These are phyloP conservation scores for Aurantiochytrium sp. DNA, from an alignment of 108 stramenopile genomes.

Conservation along the genomic window DNA sequence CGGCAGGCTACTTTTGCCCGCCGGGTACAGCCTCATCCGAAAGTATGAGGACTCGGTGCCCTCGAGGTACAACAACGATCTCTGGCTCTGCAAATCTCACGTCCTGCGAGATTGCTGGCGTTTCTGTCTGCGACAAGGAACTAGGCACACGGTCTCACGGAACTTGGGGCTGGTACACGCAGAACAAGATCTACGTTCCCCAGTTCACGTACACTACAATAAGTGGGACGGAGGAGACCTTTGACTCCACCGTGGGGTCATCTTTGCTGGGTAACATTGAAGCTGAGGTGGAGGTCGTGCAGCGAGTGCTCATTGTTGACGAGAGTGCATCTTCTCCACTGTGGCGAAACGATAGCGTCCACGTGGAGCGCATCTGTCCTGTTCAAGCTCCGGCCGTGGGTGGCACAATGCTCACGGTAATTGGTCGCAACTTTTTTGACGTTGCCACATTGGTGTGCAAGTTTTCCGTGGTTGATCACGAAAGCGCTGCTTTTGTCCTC, in stretches of 20 bases:
- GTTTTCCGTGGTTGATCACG: slow-evolving; percentile 30
- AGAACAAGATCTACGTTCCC: slow-evolving; percentile 55
- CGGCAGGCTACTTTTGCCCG: slow-evolving; percentile 60
- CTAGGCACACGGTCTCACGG: not conserved
- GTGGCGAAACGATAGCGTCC: slow-evolving; percentile 68
- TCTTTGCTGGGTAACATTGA: slow-evolving; percentile 33
- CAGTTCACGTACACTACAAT: slow-evolving; percentile 34
- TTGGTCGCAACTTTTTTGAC: slow-evolving; percentile 69
- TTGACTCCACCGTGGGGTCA: not conserved
- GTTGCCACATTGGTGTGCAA: slow-evolving; percentile 42
- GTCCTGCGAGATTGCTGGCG: slow-evolving; percentile 44
- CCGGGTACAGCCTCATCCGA: slow-evolving; percentile 45
- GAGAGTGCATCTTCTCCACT: slow-evolving; percentile 1
- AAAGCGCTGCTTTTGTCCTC: not conserved
- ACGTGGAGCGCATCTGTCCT: slow-evolving; percentile 65
- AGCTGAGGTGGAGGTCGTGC: slow-evolving; percentile 57
- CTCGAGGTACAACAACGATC: slow-evolving; percentile 49
- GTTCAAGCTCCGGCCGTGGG: slow-evolving; percentile 33
- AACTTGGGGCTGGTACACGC: slow-evolving; percentile 34
- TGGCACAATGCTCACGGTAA: slow-evolving; percentile 37
- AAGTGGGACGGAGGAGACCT: not conserved
- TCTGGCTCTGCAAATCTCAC: slow-evolving; percentile 43
- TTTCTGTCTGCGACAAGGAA: slow-evolving; percentile 72
- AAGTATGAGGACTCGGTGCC: slow-evolving; percentile 45
- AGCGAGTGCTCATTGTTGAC: slow-evolving; percentile 57